Evolutionary conservation across 257 asterid species (phyloP).

Genomic region (Solanum arcanum): DNA sequence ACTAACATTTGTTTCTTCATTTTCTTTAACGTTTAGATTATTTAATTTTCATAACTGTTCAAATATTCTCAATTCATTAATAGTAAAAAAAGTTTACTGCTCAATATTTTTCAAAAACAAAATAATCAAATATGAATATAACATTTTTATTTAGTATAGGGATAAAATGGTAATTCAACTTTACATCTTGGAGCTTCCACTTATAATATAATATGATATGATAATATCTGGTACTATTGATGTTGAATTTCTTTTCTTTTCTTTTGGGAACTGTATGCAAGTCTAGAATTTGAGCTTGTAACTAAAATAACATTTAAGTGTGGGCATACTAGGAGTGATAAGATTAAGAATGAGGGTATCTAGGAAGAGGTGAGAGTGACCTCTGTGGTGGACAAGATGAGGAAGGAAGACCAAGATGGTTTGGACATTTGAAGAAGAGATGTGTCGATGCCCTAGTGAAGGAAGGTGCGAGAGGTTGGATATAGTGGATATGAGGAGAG

Average conservation of each 20-base stretch:
- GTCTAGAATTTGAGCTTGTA: not conserved
- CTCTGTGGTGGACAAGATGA: not conserved
- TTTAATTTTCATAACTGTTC: too few relatives aligned
- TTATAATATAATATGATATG: too few relatives aligned
- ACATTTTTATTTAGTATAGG: too few relatives aligned
- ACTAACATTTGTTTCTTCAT: too few relatives aligned
- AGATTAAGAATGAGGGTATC: not conserved
- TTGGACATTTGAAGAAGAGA: not conserved
- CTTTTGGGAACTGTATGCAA: not conserved
- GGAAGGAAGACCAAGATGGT: not conserved
- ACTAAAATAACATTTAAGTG: not conserved
- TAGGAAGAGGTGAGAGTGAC: not conserved
- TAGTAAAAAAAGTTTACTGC: too few relatives aligned
- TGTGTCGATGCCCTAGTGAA: not conserved
- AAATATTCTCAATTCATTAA: too few relatives aligned
- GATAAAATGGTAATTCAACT: too few relatives aligned
- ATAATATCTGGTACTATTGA: not conserved
- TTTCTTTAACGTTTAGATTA: too few relatives aligned
- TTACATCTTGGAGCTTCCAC: too few relatives aligned
- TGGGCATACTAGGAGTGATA: not conserved
- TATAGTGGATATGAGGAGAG: not conserved
- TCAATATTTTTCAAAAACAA: too few relatives aligned
- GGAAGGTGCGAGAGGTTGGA: not conserved
- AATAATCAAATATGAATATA: too few relatives aligned
- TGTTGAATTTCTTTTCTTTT: not conserved